These are phyloP conservation scores for Saccharomycopsis babjevae DNA, from an alignment of 805 yeast genomes.

Conservation along the genomic window DNA sequence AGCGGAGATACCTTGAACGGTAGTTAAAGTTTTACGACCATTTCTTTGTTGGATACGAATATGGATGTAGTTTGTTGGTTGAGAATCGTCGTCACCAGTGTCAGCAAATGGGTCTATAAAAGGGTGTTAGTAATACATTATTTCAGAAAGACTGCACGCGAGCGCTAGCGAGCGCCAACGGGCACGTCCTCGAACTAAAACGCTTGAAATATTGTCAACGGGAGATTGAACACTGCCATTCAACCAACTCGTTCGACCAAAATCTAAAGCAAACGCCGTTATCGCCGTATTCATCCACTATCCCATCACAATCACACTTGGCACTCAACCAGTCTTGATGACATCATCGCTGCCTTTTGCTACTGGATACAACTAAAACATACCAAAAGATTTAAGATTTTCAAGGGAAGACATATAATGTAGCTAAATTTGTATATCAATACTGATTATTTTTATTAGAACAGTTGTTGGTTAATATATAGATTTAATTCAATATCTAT, in stretches of 20 bases:
- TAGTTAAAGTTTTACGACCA: slow-evolving; percentile 97
- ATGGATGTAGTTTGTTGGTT: slow-evolving; percentile 91
- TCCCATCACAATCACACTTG: too few species aligned
- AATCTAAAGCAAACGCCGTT: too few species aligned
- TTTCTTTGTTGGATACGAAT: slow-evolving; percentile 99
- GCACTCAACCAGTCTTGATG: background rate
- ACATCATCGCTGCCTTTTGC: background rate
- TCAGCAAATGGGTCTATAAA: slow-evolving; percentile 92
- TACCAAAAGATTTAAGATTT: slow-evolving; percentile 70
- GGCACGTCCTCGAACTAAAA: too few species aligned
- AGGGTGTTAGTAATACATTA: background rate
- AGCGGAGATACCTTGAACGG: slow-evolving; percentile 93
- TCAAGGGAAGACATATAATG: slow-evolving; percentile 78
- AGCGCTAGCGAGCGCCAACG: too few species aligned
- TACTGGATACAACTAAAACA: slow-evolving; percentile 21
- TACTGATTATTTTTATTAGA: background rate
- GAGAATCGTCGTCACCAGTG: slow-evolving; percentile 98
- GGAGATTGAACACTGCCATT: too few species aligned
- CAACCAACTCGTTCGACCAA: too few species aligned
- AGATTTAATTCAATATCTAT: background rate
- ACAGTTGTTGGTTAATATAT: background rate
- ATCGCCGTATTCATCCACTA: too few species aligned
- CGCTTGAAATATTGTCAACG: too few species aligned
- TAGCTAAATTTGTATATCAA: background rate
- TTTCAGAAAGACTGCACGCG: too few species aligned